phyloP scores from a whole-genome alignment of 1,284 basidiomycete genomes.

The Gymnopus androsaceus region DNA sequence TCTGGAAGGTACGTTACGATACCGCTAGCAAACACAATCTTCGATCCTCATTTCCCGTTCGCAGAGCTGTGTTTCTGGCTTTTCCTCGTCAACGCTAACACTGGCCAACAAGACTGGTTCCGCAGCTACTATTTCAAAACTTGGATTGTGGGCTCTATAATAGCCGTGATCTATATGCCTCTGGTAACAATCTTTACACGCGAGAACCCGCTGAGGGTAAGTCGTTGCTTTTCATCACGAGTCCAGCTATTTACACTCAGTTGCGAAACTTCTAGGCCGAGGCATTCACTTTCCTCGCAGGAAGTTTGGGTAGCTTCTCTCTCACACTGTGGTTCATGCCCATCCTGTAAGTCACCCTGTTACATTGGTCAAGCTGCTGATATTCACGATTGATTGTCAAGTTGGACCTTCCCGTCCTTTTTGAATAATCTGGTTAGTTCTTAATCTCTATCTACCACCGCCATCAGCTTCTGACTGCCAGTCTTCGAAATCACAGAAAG shows the following conservation, averaged over 20 bases:
- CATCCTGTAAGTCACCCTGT: constrained; percentile 50
- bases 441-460: not conserved
- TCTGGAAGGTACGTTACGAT: constrained; percentile 58
- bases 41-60: not conserved
- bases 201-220: constrained; percentile 56
- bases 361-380: not conserved
- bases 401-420: constrained; percentile 68
- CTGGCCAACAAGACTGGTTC: constrained; percentile 73
- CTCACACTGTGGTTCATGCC: constrained; percentile 73
- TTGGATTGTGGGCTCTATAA: constrained; percentile 64
- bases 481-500: constrained; percentile 46
- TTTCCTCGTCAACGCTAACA: constrained; percentile 68
- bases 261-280: constrained; percentile 49
- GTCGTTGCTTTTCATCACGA: no score
- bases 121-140: constrained; percentile 67
- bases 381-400: constrained; percentile 28
- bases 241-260: no score
- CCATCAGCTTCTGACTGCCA: not conserved
- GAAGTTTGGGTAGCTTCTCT: constrained; percentile 65
- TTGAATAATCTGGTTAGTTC: constrained; percentile 55
- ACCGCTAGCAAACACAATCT: not conserved
- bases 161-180: constrained; percentile 70
- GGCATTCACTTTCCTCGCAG: constrained; percentile 66
- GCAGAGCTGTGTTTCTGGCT: constrained; percentile 81
- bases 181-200: constrained; percentile 64